phyloP scores from a whole-genome alignment of 2,329 filamentous ascomycete genomes.

The Clonostachys chloroleuca region DNA sequence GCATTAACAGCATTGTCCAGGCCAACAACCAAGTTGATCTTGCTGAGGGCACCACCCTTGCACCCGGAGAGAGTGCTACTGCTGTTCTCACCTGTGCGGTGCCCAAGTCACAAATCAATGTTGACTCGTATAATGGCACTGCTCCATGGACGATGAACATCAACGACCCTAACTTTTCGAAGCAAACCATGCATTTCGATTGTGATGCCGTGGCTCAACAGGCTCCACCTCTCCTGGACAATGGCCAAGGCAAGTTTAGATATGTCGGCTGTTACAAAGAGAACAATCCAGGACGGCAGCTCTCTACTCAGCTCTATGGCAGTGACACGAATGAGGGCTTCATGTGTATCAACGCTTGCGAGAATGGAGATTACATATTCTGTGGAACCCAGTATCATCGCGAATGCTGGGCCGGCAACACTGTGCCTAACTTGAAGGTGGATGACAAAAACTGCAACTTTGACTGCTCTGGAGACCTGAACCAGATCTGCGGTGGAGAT shows the following conservation, averaged over 20 bases:
- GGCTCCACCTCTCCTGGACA: constrained; percentile 37
- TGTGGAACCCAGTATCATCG: constrained; percentile 43
- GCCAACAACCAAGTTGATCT: constrained; percentile 52
- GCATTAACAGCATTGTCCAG: constrained; percentile 45
- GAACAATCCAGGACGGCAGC: constrained; percentile 48
- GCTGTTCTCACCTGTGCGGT: constrained; percentile 50
- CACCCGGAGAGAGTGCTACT: constrained; percentile 42
- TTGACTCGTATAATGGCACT: constrained; percentile 38
- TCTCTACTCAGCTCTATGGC: constrained; percentile 35
- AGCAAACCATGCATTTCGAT: constrained; percentile 45
- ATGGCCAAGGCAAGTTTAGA: constrained; percentile 41
- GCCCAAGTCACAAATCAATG: constrained; percentile 53
- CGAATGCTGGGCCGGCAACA: constrained; percentile 52
- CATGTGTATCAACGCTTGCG: constrained; percentile 39
- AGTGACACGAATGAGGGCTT: constrained; percentile 33
- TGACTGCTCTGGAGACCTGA: constrained; percentile 40
- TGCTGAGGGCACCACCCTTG: constrained; percentile 48
- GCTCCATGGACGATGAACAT: constrained; percentile 54
- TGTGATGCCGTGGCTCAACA: constrained; percentile 50
- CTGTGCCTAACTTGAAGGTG: constrained; percentile 35
- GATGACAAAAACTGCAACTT: constrained; percentile 44
- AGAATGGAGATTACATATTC: constrained; percentile 25
- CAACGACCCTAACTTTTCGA: constrained; percentile 45
- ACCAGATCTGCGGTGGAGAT: constrained; percentile 50
- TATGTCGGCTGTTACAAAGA: constrained; percentile 53